Percentiles rank a stretch among this genome's conserved stretches.
These are phyloP conservation scores for Cryptococcus neoformans DNA, from an alignment of 1,284 basidiomycete genomes.

Conservation along the genomic window DNA sequence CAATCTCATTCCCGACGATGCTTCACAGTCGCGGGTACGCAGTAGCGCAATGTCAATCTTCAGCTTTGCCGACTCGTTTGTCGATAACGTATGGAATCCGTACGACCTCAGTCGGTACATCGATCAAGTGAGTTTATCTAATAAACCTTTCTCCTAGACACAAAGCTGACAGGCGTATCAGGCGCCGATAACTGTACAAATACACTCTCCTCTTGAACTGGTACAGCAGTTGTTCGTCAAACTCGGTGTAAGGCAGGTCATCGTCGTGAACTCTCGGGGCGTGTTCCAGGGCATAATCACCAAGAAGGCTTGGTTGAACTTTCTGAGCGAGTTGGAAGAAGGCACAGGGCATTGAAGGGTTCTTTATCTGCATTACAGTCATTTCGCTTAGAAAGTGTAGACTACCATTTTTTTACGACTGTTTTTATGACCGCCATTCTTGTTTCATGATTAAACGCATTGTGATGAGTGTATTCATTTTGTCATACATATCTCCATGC, in stretches of 20 bases:
- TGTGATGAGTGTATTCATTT: too few relatives aligned
- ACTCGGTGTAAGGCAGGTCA: conserved; percentile 82
- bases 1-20: conserved; percentile 57
- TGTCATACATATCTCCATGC: too few relatives aligned
- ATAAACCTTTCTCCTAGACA: background rate
- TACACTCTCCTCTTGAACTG: conserved; percentile 80
- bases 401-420: too few relatives aligned
- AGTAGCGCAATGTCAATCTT: conserved; percentile 38
- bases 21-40: conserved; percentile 10
- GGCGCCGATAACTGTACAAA: conserved; percentile 78
- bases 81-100: conserved; percentile 54
- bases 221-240: conserved; percentile 90
- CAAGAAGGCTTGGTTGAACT: conserved; percentile 88
- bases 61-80: conserved; percentile 40
- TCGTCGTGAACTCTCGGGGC: conserved; percentile 79
- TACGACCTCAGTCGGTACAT: conserved; percentile 87
- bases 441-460: too few relatives aligned
- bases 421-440: too few relatives aligned
- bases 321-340: conserved; percentile 68
- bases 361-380: too few relatives aligned
- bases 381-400: too few relatives aligned
- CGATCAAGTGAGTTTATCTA: conserved; percentile 63
- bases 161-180: conserved; percentile 31
- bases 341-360: too few relatives aligned
- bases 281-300: conserved; percentile 85